Evolutionary conservation across 495 filamentous ascomycete genomes (phyloP).

Genomic region (Talaromyces stipitatus): DNA sequence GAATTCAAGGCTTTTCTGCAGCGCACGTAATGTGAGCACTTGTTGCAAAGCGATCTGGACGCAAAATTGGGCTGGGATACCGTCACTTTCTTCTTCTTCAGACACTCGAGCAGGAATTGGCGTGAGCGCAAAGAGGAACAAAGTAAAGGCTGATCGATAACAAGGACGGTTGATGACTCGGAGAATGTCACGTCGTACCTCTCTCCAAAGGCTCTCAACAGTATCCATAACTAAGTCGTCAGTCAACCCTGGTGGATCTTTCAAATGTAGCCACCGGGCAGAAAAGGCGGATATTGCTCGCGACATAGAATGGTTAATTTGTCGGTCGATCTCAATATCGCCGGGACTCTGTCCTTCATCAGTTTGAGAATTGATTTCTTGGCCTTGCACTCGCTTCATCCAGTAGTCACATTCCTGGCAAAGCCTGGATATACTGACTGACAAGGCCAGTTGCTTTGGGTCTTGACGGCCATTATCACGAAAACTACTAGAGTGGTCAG

Average conservation of each 20-base stretch:
- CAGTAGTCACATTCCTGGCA: slow-evolving; percentile 14
- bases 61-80: slow-evolving; percentile 12
- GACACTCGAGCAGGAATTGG: slow-evolving; percentile 13
- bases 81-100: slow-evolving; percentile 12
- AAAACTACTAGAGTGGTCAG: slow-evolving; percentile 8
- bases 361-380: not conserved
- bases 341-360: slow-evolving; percentile 1
- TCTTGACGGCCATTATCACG: slow-evolving; percentile 9
- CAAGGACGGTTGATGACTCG: slow-evolving; percentile 13
- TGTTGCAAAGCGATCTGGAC: slow-evolving; percentile 15
- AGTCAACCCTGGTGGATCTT: not conserved
- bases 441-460: slow-evolving; percentile 5
- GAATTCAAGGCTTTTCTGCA: slow-evolving; percentile 13
- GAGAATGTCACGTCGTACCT: slow-evolving; percentile 7
- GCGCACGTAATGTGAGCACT: slow-evolving; percentile 11
- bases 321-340: slow-evolving; percentile 9
- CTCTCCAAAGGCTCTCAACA: slow-evolving; percentile 12
- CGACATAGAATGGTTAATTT: slow-evolving; percentile 11
- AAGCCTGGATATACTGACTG: slow-evolving; percentile 13
- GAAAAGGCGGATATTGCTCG: slow-evolving; percentile 13
- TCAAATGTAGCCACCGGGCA: slow-evolving; percentile 12
- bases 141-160: slow-evolving; percentile 13
- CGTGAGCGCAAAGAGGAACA: slow-evolving; percentile 12
- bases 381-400: slow-evolving; percentile 12
- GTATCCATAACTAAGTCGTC: slow-evolving; percentile 5